Base-by-base conservation (phyloP, 805 yeast genomes). In the Candida sphagnicola region DNA sequence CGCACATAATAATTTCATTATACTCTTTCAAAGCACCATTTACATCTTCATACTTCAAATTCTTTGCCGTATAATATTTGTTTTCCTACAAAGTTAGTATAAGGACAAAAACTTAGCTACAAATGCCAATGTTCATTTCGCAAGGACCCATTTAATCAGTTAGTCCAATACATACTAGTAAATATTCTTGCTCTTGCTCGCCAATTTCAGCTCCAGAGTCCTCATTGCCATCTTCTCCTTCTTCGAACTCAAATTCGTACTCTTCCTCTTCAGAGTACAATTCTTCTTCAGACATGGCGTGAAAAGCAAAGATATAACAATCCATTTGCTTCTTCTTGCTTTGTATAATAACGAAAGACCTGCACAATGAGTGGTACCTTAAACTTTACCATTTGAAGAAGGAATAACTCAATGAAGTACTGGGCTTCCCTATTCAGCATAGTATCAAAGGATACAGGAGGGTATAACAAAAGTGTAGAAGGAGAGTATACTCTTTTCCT, bases 361-460 rank as follows among this genome's bases (percentile, higher is more conserved):
- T 83, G 82, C 83, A 79, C 86, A 80, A 85, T 85, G 80, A 78
- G 80, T 76, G 86, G 80, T 80, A 85, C 85, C 79, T 85, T 85
- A 80, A 75, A 85, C 86, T 77, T 79, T 78, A n/a, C n/a, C n/a
- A n/a, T n/a, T n/a, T n/a, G n/a, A n/a, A n/a, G n/a, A n/a, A n/a
- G n/a, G n/a, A n/a, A n/a, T n/a, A n/a, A n/a, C n/a, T n/a, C n/a
- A n/a, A n/a, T n/a, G n/a, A n/a, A n/a, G n/a, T n/a, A n/a, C n/a
- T n/a, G n/a, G n/a, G n/a, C n/a, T n/a, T n/a, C n/a, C n/a, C n/a
- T n/a, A n/a, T n/a, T n/a, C n/a, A n/a, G n/a, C n/a, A n/a, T n/a
- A n/a, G n/a, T n/a, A n/a, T n/a, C n/a, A n/a, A n/a, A n/a, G n/a
- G n/a, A n/a, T n/a, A n/a, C n/a, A n/a, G n/a, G n/a, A n/a, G n/a